These are phyloP conservation scores for Penicillium sp. DNA, from an alignment of 2,329 filamentous ascomycete species.

Conservation along the genomic window DNA sequence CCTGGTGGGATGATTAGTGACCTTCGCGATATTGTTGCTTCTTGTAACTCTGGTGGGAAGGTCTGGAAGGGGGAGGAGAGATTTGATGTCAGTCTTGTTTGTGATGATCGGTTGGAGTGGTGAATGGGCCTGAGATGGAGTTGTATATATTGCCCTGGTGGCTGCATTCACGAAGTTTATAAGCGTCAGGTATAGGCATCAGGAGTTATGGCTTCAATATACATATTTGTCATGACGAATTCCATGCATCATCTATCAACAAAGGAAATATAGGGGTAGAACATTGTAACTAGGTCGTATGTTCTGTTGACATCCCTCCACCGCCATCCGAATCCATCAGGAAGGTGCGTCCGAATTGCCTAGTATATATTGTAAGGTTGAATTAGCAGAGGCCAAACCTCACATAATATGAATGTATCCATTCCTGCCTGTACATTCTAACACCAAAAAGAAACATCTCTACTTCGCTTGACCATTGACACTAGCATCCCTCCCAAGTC, in stretches of 20 bases:
- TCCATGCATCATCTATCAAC: not conserved
- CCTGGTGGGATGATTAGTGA: constrained; percentile 61
- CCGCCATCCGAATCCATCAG: too few species aligned
- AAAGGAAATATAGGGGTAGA: too few species aligned
- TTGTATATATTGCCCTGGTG: not conserved
- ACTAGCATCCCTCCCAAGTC: not conserved
- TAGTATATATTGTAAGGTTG: too few species aligned
- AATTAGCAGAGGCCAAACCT: too few species aligned
- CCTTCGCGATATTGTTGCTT: constrained; percentile 54
- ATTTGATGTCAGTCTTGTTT: constrained; percentile 56
- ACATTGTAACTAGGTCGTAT: too few species aligned
- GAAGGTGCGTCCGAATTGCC: too few species aligned
- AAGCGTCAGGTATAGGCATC: not conserved
- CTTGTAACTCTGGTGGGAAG: constrained; percentile 50
- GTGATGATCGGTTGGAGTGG: constrained; percentile 56
- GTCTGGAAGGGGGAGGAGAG: constrained; percentile 60
- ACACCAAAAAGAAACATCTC: not conserved
- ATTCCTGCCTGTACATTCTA: not conserved
- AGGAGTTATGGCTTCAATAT: not conserved
- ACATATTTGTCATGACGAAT: not conserved
- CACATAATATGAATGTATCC: not conserved
- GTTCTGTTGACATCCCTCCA: too few species aligned
- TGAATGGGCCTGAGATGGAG: not conserved
- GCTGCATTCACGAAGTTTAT: not conserved
- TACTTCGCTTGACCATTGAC: not conserved